phyloP scores from a whole-genome alignment of 2,329 filamentous ascomycete species.

The Akanthomyces dipterigenus region DNA sequence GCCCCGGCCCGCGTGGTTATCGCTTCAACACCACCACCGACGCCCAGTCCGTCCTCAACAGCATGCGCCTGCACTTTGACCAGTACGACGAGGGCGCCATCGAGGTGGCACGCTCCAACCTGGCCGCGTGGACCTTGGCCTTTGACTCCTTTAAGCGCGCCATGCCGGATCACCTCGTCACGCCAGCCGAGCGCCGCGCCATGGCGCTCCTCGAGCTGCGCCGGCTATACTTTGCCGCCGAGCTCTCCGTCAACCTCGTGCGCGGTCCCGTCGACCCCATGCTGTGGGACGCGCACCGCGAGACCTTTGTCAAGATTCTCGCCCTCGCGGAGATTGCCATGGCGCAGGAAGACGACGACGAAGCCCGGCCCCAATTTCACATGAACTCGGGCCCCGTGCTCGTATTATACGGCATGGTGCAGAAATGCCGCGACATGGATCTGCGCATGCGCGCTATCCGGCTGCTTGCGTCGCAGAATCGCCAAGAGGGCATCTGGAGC shows the following conservation, averaged over 20 bases:
- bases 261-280: conserved; percentile 2
- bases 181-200: conserved; percentile 1
- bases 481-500: conserved; percentile 12
- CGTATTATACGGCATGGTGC: conserved; percentile 3
- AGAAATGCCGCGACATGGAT: conserved; percentile 6
- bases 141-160: background rate
- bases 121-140: conserved; percentile 7
- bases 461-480: conserved; percentile 1
- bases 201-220: conserved; percentile 9
- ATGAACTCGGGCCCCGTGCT: conserved; percentile 10
- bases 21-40: conserved; percentile 8
- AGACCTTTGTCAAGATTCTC: conserved; percentile 6
- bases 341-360: background rate
- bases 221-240: conserved; percentile 3
- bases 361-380: background rate
- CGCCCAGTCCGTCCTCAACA: conserved; percentile 6
- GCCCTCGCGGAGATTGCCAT: conserved; percentile 6
- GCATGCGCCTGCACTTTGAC: conserved; percentile 11
- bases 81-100: conserved; percentile 2
- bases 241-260: conserved; percentile 4
- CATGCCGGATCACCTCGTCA: background rate
- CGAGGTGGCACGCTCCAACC: background rate
- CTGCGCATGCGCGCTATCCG: background rate
- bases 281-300: conserved; percentile 9
- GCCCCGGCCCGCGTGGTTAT: conserved; percentile 8